Conservation (phyloP, 768 basidiomycete species). For the Auriscalpium microsporum region DNA sequence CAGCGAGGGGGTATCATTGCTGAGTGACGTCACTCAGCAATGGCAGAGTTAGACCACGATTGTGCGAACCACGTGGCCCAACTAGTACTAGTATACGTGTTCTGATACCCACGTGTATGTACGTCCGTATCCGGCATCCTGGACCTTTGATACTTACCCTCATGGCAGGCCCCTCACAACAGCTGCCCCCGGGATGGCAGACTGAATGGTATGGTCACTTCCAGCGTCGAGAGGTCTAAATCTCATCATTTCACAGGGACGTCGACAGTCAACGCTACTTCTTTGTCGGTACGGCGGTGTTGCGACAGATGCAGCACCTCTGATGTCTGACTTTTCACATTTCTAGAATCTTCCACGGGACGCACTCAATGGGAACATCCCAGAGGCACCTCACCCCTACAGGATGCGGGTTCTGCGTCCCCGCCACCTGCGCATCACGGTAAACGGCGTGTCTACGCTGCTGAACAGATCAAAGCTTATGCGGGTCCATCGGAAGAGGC, state of each 20-base stretch:
- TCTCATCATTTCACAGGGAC: conserved; percentile 48
- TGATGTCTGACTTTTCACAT: conserved; percentile 1
- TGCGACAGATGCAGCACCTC: neutral
- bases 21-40: too few species aligned
- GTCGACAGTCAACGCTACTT: conserved; percentile 70
- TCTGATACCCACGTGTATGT: too few species aligned
- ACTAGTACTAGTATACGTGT: too few species aligned
- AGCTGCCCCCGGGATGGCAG: conserved; percentile 86
- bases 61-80: too few species aligned
- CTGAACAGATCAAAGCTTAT: conserved; percentile 88
- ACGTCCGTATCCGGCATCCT: too few species aligned
- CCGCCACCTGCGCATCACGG: conserved; percentile 34
- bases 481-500: conserved; percentile 44
- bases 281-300: conserved; percentile 66
- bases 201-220: conserved; percentile 69
- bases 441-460: conserved; percentile 89
- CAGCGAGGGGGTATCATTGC: too few species aligned
- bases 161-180: conserved; percentile 45
- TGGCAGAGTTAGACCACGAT: too few species aligned
- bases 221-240: conserved; percentile 1
- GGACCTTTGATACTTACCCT: too few species aligned
- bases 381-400: conserved; percentile 28
- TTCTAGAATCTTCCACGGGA: conserved; percentile 71
- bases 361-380: conserved; percentile 89
- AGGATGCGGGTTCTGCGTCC: conserved; percentile 33